phyloP scores from a whole-genome alignment of 192 early-diverging fungal species.

The Geranomyces variabilis region DNA sequence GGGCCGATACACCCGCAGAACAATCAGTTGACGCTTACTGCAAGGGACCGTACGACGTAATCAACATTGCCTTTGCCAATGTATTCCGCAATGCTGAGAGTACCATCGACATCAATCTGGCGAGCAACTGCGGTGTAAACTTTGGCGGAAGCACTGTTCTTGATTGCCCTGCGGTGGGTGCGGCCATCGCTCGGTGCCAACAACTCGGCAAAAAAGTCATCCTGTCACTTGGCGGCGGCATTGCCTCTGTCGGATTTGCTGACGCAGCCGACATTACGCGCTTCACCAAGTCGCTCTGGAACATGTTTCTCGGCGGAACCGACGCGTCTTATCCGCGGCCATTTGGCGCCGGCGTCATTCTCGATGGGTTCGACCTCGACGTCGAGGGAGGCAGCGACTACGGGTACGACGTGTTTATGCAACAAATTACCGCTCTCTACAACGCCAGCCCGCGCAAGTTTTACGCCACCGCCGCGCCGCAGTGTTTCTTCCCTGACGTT shows the following conservation, averaged over 20 bases:
- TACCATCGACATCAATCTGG: slow-evolving; percentile 40
- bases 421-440: slow-evolving; percentile 6
- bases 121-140: slow-evolving; percentile 28
- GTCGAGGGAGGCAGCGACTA: slow-evolving; percentile 34
- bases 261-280: slow-evolving; percentile 31
- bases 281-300: slow-evolving; percentile 34
- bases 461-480: slow-evolving; percentile 25
- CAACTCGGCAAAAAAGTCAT: slow-evolving; percentile 29
- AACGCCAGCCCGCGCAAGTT: slow-evolving; percentile 13
- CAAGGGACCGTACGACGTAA: slow-evolving; percentile 32
- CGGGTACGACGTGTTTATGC: slow-evolving; percentile 26
- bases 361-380: slow-evolving; percentile 42
- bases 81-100: slow-evolving; percentile 39
- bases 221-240: slow-evolving; percentile 37
- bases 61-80: slow-evolving; percentile 38
- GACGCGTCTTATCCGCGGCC: slow-evolving; percentile 22
- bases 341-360: slow-evolving; percentile 32
- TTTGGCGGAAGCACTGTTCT: slow-evolving; percentile 18
- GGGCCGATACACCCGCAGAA: slow-evolving; percentile 1
- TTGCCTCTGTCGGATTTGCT: slow-evolving; percentile 34
- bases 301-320: slow-evolving; percentile 41
- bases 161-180: slow-evolving; percentile 19
- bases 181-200: slow-evolving; percentile 33
- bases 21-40: slow-evolving; percentile 22
- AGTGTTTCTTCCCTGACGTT: slow-evolving; percentile 32